Percentiles rank a stretch among this genome's conserved stretches.
Evolutionary conservation across 2,329 filamentous ascomycete genomes (phyloP).

Genomic region (Leptographium lundbergii): DNA sequence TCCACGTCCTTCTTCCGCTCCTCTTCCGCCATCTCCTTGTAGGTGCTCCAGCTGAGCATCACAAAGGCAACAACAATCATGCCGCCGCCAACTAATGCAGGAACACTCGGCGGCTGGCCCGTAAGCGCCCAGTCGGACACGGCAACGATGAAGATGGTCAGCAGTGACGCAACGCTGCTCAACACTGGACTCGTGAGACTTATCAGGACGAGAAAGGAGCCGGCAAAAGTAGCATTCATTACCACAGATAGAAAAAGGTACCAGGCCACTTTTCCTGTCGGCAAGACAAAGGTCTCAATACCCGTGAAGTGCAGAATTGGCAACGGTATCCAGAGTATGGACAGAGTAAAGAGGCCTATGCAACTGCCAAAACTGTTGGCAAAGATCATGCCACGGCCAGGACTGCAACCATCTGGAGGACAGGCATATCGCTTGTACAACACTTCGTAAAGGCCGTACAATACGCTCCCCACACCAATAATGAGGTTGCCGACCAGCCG

Average conservation of each 20-base stretch:
- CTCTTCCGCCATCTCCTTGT: conserved; percentile 83
- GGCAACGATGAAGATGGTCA: conserved; percentile 95
- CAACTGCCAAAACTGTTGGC: conserved; percentile 83
- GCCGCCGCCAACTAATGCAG: conserved; percentile 68
- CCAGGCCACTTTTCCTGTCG: conserved; percentile 63
- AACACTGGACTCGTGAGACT: conserved; percentile 86
- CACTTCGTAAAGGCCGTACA: conserved; percentile 96
- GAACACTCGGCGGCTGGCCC: conserved; percentile 58
- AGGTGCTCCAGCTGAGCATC: conserved; percentile 84
- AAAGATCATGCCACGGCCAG: conserved; percentile 88
- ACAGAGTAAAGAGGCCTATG: conserved; percentile 76
- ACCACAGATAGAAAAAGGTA: conserved; percentile 71
- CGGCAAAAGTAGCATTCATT: conserved; percentile 85
- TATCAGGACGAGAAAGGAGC: conserved; percentile 85
- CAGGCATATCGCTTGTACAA: conserved; percentile 90
- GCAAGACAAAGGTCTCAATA: conserved; percentile 72
- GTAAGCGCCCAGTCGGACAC: conserved; percentile 81
- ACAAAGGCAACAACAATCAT: conserved; percentile 81
- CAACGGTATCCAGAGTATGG: conserved; percentile 83
- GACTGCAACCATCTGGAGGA: conserved; percentile 74
- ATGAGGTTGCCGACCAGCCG: conserved; percentile 77
- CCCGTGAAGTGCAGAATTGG: conserved; percentile 70
- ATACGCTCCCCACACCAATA: conserved; percentile 78
- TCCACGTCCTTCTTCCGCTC: conserved; percentile 43
- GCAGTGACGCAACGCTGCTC: conserved; percentile 78